Evolutionary conservation across 371 early-diverging fungal genomes (phyloP), one percentile per base, ranked within the genome.

Genomic region (Furculomyces boomerangus): DNA sequence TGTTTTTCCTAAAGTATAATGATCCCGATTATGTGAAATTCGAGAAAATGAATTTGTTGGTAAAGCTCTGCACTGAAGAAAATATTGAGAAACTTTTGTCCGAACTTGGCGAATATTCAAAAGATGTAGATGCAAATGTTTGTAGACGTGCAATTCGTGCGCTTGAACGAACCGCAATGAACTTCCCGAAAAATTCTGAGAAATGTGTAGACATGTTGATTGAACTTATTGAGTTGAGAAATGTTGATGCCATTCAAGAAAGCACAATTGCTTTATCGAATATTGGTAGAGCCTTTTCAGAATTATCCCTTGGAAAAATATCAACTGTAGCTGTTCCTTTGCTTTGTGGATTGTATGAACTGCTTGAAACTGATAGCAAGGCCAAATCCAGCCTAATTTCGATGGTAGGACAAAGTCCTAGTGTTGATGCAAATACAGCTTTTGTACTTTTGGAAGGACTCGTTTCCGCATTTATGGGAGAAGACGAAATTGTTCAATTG

Each of bases 51-150:
- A 88, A 89, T 30, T 82, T 93, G 56, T 77, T 95, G 68, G 80
- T 90, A 55, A 74, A 84, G 49, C 68, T 94, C 25, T 83, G 84
- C 44, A 80, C 74, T 35, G 85, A 84, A 30, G 63, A 71, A 37
- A 92, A 88, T 59, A 74, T 88, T 8, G 86, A 87, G 58, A 76
- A 83, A 56, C 80, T 95, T 13, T 65, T 95, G 56, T 72, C 80
- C 52, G 94, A 95, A 71, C 68, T 95, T 40, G 85, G 87, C 71
- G 96, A 95, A 79, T 93, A 80, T 65, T 88, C 93, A 3, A 81
- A 85, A 50, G 98, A 97, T 65, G 93, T 97, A 1, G 98, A 97
- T 64, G 89, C 93, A 16, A 93, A 92, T 56, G 94, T 97, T 77
- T 93, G 91, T 8, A 78, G 91, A 26, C 88, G 88, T 61, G 74